Evolutionary conservation across 176 grass and related monocot species (phyloP).

Genomic region (Ensete glaucum): DNA sequence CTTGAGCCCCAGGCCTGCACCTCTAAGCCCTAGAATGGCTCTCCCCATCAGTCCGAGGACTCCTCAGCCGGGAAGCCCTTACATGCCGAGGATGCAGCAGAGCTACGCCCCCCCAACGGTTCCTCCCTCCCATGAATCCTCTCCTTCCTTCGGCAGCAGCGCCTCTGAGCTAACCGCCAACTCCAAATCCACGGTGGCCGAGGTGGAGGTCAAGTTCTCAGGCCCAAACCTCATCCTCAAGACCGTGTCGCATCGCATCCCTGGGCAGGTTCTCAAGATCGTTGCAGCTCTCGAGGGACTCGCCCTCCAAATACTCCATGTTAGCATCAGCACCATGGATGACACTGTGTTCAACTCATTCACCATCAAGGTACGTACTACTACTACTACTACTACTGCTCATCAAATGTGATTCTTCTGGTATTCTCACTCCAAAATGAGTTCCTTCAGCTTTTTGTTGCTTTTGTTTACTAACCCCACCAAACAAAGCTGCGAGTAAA

Average conservation of each 20-base stretch:
- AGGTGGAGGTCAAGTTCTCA: constrained; percentile 71
- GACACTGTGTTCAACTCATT: constrained; percentile 74
- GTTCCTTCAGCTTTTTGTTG: too few relatives aligned
- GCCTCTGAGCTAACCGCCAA: constrained; percentile 35
- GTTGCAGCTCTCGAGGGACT: constrained; percentile 57
- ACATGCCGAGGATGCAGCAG: constrained; percentile 29
- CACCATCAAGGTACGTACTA: constrained; percentile 65
- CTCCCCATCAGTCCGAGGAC: constrained; percentile 55
- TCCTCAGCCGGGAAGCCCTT: constrained; percentile 54
- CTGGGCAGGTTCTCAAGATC: constrained; percentile 60
- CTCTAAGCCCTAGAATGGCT: constrained; percentile 19
- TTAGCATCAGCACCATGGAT: constrained; percentile 54
- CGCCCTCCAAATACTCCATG: constrained; percentile 66
- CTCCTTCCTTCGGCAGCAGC: constrained; percentile 28
- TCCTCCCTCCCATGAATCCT: constrained; percentile 10
- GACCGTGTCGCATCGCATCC: constrained; percentile 43
- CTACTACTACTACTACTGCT: too few relatives aligned
- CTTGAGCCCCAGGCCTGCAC: constrained; percentile 20
- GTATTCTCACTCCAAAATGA: too few relatives aligned
- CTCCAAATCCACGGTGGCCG: constrained; percentile 15
- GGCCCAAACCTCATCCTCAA: constrained; percentile 65
- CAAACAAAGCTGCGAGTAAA: too few relatives aligned
- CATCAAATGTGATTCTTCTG: too few relatives aligned
- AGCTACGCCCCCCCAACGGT: neutral
- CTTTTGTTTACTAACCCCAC: too few relatives aligned